phyloP scores from a whole-genome alignment of 2,329 filamentous ascomycete genomes.

The Zalaria sp. region DNA sequence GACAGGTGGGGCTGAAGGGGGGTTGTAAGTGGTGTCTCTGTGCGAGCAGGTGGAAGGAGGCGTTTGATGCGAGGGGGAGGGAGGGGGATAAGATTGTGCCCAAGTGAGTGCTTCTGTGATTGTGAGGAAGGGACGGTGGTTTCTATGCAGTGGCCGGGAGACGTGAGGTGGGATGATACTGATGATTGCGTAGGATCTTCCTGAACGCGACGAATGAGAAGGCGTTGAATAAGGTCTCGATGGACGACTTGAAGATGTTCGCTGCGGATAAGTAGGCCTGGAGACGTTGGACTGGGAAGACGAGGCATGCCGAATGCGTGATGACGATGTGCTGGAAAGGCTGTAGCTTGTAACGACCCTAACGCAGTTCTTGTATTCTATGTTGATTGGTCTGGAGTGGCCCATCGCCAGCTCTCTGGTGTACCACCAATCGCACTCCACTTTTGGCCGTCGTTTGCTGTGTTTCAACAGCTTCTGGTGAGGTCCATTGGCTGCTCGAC shows the following conservation, averaged over 20 bases:
- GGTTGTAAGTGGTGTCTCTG: slow-evolving; percentile 53
- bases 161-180: not conserved
- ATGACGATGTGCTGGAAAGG: not conserved
- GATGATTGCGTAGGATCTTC: slow-evolving; percentile 26
- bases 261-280: slow-evolving; percentile 24
- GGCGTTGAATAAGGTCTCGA: slow-evolving; percentile 31
- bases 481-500: too few relatives aligned
- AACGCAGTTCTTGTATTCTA: not conserved
- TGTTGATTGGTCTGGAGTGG: not conserved
- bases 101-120: slow-evolving; percentile 12
- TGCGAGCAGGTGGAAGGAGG: slow-evolving; percentile 39
- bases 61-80: slow-evolving; percentile 37
- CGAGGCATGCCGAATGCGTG: not conserved
- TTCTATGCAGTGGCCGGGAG: too few relatives aligned
- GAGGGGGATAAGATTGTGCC: slow-evolving; percentile 33
- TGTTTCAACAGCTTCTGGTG: too few relatives aligned
- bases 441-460: too few relatives aligned
- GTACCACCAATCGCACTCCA: too few relatives aligned
- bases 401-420: too few relatives aligned
- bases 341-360: not conserved
- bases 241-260: slow-evolving; percentile 38
- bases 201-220: slow-evolving; percentile 39
- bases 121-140: too few relatives aligned
- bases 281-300: not conserved
- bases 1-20: slow-evolving; percentile 37